Base-by-base conservation (phyloP, 768 basidiomycete species). In the Trichaptum fuscoviolaceum region DNA sequence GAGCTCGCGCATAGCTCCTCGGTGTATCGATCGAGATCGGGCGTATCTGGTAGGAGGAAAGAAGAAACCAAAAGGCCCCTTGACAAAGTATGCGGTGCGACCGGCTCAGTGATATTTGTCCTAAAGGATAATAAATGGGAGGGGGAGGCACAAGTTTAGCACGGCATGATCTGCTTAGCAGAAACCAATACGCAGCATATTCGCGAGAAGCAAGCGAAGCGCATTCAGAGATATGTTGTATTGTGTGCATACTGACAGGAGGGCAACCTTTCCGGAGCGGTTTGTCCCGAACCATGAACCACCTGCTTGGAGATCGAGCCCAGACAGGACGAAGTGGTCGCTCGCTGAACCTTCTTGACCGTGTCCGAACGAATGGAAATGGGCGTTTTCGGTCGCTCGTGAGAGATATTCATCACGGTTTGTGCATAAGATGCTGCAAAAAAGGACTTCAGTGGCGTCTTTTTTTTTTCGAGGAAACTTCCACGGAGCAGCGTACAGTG, bases 251-350 rank as follows among this genome's bases (percentile, higher is more conserved):
- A 75, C 92, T 76, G 75, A 93, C 92, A 93, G 73, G 63, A 94
- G 73, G 15, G 90, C 91, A 65, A 92, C 77, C 69, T 83, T 83
- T 25, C 93, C 93, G 67, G 82, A 68, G 67, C 83, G 82, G 73
- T 75, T 86, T 66, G 93, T 76, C 15, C 93, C 93, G 71, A 92
- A 83, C 93, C 93, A 95, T 36, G 92, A 90, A 58, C 93, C 93
- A 57, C 91, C 91, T 2, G 87, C 92, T 62, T 78, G 78, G 24
- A 80, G 72, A 76, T 95, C 93, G 70, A 87, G 83, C 62, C 93
- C 93, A 1, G 91, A 93, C 65, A 95, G 81, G 67, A 94, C 75
- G 59, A 17, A 25, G 15, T 34, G 59, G 30, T 24, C 59, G 25
- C 9, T 24, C 59, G 8, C 69, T 70, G 66, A 24, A 42, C 59